Percentiles rank a stretch among this genome's conserved stretches.
Evolutionary conservation across 139 green algal genomes (phyloP).

Genomic region (Micractinium sp.): DNA sequence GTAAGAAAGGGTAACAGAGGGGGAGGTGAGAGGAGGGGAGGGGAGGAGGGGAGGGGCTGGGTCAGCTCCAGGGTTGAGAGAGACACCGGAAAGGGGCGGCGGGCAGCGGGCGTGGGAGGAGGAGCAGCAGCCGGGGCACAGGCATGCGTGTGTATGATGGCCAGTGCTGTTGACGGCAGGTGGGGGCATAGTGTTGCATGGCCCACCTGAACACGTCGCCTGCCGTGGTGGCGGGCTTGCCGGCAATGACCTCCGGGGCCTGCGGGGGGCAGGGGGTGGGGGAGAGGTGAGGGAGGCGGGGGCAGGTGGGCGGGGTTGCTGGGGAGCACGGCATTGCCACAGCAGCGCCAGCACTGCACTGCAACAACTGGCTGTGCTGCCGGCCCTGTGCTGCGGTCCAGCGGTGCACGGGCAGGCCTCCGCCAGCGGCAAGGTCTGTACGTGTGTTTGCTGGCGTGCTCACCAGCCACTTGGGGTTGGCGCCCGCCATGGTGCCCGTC

Average conservation of each 20-base stretch:
- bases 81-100: no score
- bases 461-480: slow-evolving; percentile 57
- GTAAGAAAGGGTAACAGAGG: not conserved
- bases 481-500: slow-evolving; percentile 40
- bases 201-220: slow-evolving; percentile 45
- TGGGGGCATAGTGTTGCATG: not conserved
- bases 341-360: no score
- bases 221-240: slow-evolving; percentile 38
- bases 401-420: no score
- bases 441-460: not conserved
- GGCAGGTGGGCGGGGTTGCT: not conserved
- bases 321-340: no score
- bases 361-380: no score
- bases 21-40: not conserved
- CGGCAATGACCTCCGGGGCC: slow-evolving; percentile 56
- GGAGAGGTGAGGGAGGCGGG: not conserved
- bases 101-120: not conserved
- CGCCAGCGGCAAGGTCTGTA: no score
- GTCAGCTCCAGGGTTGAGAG: no score
- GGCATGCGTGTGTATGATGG: not conserved
- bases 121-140: not conserved
- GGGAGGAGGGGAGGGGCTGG: no score
- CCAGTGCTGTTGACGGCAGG: not conserved
- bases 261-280: not conserved
- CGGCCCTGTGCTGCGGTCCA: no score